A percentile compares a stretch with the other conserved stretches of the same genome.
phyloP scores from a whole-genome alignment of 176 grass and related monocot genomes.

The Urochloa ruziziensis region DNA sequence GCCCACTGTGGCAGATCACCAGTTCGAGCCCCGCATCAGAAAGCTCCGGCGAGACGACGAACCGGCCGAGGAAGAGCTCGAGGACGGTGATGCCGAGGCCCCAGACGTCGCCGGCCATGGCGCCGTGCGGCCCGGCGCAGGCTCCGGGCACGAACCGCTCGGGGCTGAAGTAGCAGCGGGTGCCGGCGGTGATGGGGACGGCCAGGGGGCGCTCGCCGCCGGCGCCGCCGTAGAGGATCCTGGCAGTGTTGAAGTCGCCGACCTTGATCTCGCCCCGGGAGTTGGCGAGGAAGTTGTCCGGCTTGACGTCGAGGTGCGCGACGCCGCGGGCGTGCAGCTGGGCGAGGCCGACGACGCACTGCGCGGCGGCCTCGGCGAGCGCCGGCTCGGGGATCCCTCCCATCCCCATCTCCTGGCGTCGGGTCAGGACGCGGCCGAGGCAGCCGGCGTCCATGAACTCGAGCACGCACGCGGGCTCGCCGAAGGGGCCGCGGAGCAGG shows the following conservation, averaged over 20 bases:
- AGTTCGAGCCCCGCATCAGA: not conserved
- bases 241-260: constrained; percentile 6
- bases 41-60: not conserved
- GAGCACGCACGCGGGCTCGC: not conserved
- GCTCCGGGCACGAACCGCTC: constrained; percentile 37
- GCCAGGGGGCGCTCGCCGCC: not conserved
- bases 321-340: constrained; percentile 37
- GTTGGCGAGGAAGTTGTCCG: constrained; percentile 37
- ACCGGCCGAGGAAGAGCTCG: constrained; percentile 18
- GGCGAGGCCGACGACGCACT: constrained; percentile 16
- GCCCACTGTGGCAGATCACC: constrained; percentile 7
- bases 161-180: constrained; percentile 20
- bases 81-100: constrained; percentile 29
- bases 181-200: not conserved
- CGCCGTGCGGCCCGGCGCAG: not conserved
- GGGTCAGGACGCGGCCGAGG: not conserved
- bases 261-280: constrained; percentile 30
- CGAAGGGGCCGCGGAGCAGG: not conserved
- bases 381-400: constrained; percentile 24
- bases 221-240: not conserved
- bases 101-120: constrained; percentile 47
- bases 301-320: constrained; percentile 40
- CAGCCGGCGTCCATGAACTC: constrained; percentile 41
- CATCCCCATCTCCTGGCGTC: fast-evolving
- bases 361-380: constrained; percentile 37